These are phyloP conservation scores for Davidsoniella neocaledoniae DNA, from an alignment of 2,329 filamentous ascomycete species.

Conservation along the genomic window DNA sequence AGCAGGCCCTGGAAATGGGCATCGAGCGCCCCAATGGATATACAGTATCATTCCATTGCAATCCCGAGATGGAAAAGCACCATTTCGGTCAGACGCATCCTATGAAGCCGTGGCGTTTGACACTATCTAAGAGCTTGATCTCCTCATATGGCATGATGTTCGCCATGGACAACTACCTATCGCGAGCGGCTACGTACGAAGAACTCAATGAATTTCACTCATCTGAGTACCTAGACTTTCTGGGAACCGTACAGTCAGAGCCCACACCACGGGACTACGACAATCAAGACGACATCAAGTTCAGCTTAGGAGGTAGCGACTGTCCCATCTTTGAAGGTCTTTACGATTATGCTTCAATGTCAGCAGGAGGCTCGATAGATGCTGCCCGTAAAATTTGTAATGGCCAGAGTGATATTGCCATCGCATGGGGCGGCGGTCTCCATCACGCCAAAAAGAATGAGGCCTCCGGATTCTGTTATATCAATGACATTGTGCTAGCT, in stretches of 20 bases:
- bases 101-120: slow-evolving; percentile 98
- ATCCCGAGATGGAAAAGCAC: slow-evolving; percentile 85
- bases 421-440: slow-evolving; percentile 92
- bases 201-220: slow-evolving; percentile 80
- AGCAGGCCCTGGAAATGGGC: slow-evolving; percentile 41
- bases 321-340: slow-evolving; percentile 94
- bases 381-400: slow-evolving; percentile 79
- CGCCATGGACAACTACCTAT: slow-evolving; percentile 87
- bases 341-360: slow-evolving; percentile 88
- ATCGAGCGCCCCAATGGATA: slow-evolving; percentile 72
- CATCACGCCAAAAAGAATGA: slow-evolving; percentile 93
- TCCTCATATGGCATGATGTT: slow-evolving; percentile 91
- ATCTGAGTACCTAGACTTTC: slow-evolving; percentile 77
- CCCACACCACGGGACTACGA: slow-evolving; percentile 49
- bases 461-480: slow-evolving; percentile 93
- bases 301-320: slow-evolving; percentile 79
- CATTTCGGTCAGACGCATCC: slow-evolving; percentile 95
- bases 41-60: slow-evolving; percentile 89
- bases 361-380: slow-evolving; percentile 77
- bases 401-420: slow-evolving; percentile 80
- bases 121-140: slow-evolving; percentile 85
- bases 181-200: slow-evolving; percentile 69
- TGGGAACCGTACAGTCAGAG: slow-evolving; percentile 53
- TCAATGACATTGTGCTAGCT: slow-evolving; percentile 93
- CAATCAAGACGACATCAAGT: slow-evolving; percentile 47